These are phyloP conservation scores for Casuarina equisetifolia DNA, from an alignment of 306 rosid species.

Conservation along the genomic window DNA sequence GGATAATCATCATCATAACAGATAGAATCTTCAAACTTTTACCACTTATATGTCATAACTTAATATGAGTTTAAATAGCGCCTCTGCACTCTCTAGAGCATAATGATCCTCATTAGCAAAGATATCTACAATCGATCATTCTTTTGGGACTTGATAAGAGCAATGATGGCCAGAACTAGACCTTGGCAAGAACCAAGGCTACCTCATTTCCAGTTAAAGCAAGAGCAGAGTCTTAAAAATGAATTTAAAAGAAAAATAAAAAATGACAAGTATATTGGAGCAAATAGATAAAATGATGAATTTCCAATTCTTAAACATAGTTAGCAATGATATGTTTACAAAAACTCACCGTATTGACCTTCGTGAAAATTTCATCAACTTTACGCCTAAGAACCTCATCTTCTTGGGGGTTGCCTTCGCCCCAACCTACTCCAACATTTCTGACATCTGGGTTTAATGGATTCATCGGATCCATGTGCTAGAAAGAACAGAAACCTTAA, in stretches of 20 bases:
- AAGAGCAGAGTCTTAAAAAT: neutral
- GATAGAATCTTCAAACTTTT: neutral
- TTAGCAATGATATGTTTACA: neutral
- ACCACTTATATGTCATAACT: neutral
- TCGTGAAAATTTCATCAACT: slow-evolving; percentile 30
- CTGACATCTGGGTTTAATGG: slow-evolving; percentile 24
- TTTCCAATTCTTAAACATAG: neutral
- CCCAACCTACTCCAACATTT: neutral
- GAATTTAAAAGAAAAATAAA: neutral
- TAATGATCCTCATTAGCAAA: neutral
- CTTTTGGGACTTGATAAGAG: neutral
- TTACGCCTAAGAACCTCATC: slow-evolving; percentile 26
- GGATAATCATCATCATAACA: neutral
- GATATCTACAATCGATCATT: neutral
- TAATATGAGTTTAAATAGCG: neutral
- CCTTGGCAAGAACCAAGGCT: neutral
- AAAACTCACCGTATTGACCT: slow-evolving; percentile 45
- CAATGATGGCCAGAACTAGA: neutral
- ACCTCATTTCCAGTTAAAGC: neutral
- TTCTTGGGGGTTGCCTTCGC: slow-evolving; percentile 14
- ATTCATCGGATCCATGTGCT: slow-evolving; percentile 36
- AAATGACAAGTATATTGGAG: neutral
- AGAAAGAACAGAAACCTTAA: neutral
- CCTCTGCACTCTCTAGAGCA: neutral
- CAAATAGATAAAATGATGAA: neutral